Evolutionary conservation across 2,329 filamentous ascomycete species (phyloP).

Genomic region (Balansia obtecta): DNA sequence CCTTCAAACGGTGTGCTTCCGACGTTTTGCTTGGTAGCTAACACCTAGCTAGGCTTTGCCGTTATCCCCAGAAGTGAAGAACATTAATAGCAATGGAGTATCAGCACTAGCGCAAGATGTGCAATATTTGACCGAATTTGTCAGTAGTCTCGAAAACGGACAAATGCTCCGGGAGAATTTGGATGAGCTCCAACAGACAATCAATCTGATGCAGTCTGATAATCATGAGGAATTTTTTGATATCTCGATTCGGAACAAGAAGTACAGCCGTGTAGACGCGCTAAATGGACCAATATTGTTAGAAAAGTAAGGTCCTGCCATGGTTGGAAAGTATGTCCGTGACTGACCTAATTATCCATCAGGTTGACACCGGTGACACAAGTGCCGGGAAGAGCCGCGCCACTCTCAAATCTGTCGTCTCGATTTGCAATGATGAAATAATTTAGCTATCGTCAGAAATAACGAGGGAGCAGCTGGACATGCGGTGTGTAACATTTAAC

Average conservation of each 20-base stretch:
- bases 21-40: constrained; percentile 3
- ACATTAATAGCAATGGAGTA: constrained; percentile 81
- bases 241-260: constrained; percentile 76
- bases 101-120: constrained; percentile 72
- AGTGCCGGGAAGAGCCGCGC: constrained; percentile 45
- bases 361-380: constrained; percentile 55
- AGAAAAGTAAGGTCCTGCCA: constrained; percentile 60
- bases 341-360: constrained; percentile 14
- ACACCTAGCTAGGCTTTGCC: constrained; percentile 49
- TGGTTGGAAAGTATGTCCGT: neutral
- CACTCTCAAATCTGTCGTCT: constrained; percentile 61
- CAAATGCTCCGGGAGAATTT: constrained; percentile 81
- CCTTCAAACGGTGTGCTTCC: too few species aligned
- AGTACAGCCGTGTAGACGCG: constrained; percentile 86
- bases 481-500: neutral
- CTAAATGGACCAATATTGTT: constrained; percentile 77
- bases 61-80: constrained; percentile 64
- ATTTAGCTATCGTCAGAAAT: constrained; percentile 3
- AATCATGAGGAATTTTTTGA: constrained; percentile 98
- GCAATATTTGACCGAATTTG: constrained; percentile 71
- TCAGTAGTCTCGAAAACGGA: constrained; percentile 70
- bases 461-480: neutral
- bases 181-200: constrained; percentile 87
- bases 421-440: constrained; percentile 52
- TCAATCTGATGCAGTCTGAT: constrained; percentile 73